phyloP scores from a whole-genome alignment of 306 rosid genomes.

The Sphenostylis stenocarpa region DNA sequence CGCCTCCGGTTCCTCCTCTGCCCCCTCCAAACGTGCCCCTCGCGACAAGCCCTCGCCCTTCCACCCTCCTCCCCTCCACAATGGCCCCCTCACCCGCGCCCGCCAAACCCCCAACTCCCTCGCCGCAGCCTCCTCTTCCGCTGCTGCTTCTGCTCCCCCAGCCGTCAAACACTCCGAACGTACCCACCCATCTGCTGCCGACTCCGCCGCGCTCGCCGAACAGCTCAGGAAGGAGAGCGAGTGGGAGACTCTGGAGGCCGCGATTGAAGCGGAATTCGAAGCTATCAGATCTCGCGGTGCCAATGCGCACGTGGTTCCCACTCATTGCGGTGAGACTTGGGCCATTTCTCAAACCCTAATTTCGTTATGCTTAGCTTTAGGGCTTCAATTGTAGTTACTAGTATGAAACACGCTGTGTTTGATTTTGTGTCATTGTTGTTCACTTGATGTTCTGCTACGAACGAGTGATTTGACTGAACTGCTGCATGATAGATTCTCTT shows the following conservation, averaged over 20 bases:
- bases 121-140: slow-evolving; percentile 19
- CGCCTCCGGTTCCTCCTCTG: slow-evolving; percentile 55
- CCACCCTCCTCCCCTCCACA: slow-evolving; percentile 63
- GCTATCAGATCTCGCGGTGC: slow-evolving; percentile 76
- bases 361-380: not conserved
- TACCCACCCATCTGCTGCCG: slow-evolving; percentile 34
- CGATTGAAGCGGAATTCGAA: slow-evolving; percentile 70
- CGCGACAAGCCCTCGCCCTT: slow-evolving; percentile 68
- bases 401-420: not conserved
- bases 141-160: slow-evolving; percentile 27
- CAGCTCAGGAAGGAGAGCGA: slow-evolving; percentile 54
- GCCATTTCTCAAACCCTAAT: slow-evolving; percentile 36
- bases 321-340: slow-evolving; percentile 76
- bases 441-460: not conserved
- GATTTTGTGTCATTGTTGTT: not conserved
- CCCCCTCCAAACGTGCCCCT: slow-evolving; percentile 72
- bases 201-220: slow-evolving; percentile 43
- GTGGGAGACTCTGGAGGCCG: slow-evolving; percentile 67
- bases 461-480: slow-evolving; percentile 20
- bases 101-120: slow-evolving; percentile 69
- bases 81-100: slow-evolving; percentile 88
- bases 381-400: slow-evolving; percentile 1
- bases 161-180: slow-evolving; percentile 45
- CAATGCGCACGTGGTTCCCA: slow-evolving; percentile 76
- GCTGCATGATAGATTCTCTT: slow-evolving; percentile 20